Conservation (phyloP, 2,329 filamentous ascomycete species). For the Epichloe amarillans region DNA sequence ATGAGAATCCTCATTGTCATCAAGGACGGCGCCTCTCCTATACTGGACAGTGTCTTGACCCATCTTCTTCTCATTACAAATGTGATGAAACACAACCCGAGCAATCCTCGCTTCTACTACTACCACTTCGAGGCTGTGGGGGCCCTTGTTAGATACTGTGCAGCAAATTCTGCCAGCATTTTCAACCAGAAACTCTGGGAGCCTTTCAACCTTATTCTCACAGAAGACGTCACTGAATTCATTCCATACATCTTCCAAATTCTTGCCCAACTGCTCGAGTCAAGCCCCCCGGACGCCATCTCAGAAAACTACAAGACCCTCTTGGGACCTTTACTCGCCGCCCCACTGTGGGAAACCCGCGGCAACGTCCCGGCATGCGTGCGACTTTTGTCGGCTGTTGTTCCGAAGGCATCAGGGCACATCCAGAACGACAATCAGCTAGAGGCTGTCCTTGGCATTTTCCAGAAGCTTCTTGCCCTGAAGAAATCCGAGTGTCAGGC, state of each 20-base stretch:
- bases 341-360: conserved; percentile 78
- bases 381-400: conserved; percentile 70
- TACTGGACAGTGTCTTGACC: conserved; percentile 65
- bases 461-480: conserved; percentile 72
- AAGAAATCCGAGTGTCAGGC: conserved; percentile 78
- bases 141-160: conserved; percentile 63
- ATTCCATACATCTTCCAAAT: conserved; percentile 94
- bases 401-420: conserved; percentile 59
- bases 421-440: conserved; percentile 72
- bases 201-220: conserved; percentile 69
- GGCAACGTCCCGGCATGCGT: conserved; percentile 89
- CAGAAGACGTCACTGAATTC: conserved; percentile 85
- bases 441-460: conserved; percentile 83
- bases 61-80: conserved; percentile 83
- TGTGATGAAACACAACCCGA: conserved; percentile 87
- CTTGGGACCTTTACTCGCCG: conserved; percentile 63
- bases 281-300: conserved; percentile 67
- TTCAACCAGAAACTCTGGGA: conserved; percentile 72
- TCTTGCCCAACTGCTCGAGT: conserved; percentile 78
- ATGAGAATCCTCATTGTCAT: conserved; percentile 96
- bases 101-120: conserved; percentile 96
- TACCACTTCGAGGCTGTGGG: conserved; percentile 94
- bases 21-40: conserved; percentile 62
- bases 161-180: conserved; percentile 51
- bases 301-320: conserved; percentile 71